Evolutionary conservation across 257 asterid genomes (phyloP).

Genomic region (Solanum paucissectum): DNA sequence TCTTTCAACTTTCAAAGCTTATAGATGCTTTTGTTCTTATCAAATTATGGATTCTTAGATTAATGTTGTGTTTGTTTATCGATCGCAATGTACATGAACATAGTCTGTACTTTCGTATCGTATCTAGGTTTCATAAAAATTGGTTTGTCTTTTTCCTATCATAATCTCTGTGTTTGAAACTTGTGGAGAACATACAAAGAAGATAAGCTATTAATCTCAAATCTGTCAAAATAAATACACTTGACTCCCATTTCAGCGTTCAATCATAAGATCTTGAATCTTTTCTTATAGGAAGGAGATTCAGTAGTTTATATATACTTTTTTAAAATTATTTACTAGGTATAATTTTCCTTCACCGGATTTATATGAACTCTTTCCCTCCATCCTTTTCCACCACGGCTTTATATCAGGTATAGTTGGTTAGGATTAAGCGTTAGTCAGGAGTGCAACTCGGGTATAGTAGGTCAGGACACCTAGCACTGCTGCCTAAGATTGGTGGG

Average conservation of each 20-base stretch:
- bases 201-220: not conserved
- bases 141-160: not conserved
- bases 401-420: not conserved
- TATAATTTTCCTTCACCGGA: not conserved
- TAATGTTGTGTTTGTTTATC: not conserved
- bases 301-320: not conserved
- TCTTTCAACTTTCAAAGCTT: not conserved
- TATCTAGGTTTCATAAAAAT: not conserved
- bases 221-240: not conserved
- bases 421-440: not conserved
- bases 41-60: not conserved
- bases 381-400: not conserved
- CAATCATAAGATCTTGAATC: not conserved
- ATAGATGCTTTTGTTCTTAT: not conserved
- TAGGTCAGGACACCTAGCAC: not conserved
- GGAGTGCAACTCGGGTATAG: not conserved
- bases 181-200: not conserved
- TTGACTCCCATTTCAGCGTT: not conserved
- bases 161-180: not conserved
- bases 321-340: not conserved
- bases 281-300: not conserved
- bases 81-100: not conserved
- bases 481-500: not conserved
- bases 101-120: not conserved
- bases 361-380: not conserved